Conservation (phyloP, 2,329 filamentous ascomycete species). For the Pseudodiploospora longispora region DNA sequence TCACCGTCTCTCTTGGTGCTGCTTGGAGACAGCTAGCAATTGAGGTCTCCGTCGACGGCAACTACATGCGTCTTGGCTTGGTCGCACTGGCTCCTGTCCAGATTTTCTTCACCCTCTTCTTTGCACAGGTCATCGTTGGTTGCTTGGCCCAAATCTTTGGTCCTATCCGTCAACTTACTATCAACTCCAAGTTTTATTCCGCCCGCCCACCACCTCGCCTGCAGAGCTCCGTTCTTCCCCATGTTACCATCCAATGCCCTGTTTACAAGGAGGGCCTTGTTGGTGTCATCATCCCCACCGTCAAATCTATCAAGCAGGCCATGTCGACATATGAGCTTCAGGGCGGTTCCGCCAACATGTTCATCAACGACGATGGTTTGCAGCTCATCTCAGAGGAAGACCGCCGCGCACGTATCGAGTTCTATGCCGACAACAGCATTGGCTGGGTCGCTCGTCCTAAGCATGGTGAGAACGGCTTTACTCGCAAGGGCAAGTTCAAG, state of each 20-base stretch:
- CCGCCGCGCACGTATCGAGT: slow-evolving; percentile 55
- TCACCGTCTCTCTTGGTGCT: slow-evolving; percentile 59
- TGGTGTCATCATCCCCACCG: slow-evolving; percentile 67
- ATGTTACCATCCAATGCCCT: slow-evolving; percentile 77
- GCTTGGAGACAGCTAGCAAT: slow-evolving; percentile 63
- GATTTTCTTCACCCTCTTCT: slow-evolving; percentile 76
- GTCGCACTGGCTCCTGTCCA: slow-evolving; percentile 61
- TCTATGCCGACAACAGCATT: slow-evolving; percentile 61
- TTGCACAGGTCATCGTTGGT: slow-evolving; percentile 69
- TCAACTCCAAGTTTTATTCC: slow-evolving; percentile 78
- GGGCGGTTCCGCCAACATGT: slow-evolving; percentile 70
- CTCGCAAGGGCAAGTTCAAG: slow-evolving; percentile 58
- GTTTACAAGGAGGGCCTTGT: slow-evolving; percentile 79
- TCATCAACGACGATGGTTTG: slow-evolving; percentile 68
- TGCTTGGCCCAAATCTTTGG: slow-evolving; percentile 70
- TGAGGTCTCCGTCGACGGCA: slow-evolving; percentile 57
- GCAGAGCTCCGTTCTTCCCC: slow-evolving; percentile 50
- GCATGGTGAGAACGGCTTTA: slow-evolving; percentile 55
- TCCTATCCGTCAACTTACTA: slow-evolving; percentile 61
- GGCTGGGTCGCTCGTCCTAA: slow-evolving; percentile 61
- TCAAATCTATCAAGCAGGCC: slow-evolving; percentile 69
- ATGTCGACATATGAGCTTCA: slow-evolving; percentile 72
- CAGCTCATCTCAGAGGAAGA: slow-evolving; percentile 59
- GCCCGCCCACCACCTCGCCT: slow-evolving; percentile 59
- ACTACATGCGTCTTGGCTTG: slow-evolving; percentile 56